Base-by-base conservation (phyloP, 345 rosid species). In the Ceriops decandra region DNA sequence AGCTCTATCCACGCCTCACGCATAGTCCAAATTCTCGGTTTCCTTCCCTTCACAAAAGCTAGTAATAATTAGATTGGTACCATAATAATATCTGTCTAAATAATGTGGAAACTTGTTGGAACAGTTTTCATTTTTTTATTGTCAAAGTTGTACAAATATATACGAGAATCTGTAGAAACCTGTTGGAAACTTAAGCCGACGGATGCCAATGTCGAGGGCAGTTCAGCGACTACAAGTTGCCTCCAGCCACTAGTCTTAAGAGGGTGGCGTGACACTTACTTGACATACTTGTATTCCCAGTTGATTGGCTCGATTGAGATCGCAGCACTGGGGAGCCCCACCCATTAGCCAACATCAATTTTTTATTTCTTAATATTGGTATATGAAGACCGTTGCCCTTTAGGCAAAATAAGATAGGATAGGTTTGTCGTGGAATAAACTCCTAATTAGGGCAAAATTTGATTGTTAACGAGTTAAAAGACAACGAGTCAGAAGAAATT, bases 341-440 rank as follows among this genome's bases (percentile, higher is more conserved):
- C 7, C 53, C 3, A 17, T 3, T 38, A 8, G 5, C 17, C 16
- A 24, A 21, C 13, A 46, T 15, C 36, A 8, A 4, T 16, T 22
- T 57, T 21, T 10, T 38, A 9, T 17, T 33, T 22, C 49, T 31
- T 32, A 52, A 52, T 31, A 67, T 67, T 10, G 47, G 17, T 26
- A 32, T 67, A 27, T 11, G 8, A 24, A 28, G 26, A 67, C 35
- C 10, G 10, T 24, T 57, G 62, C 11, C 72, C 38, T 49, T 68
- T 31, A 11, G 72, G 60, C 33, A 32, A 69, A 51, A 69, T 49
- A 47, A 21, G 57, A 60, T 69, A 30, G 59, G 64, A 60, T 69
- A 30, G 65, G 64, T 27, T 31, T 57, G 33, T 24, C 27, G 64
- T 19, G 36, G 38, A 57, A 36, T 57, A 67, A 57, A 26, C 20